Base-by-base conservation (phyloP, 495 filamentous ascomycete genomes). In the Choiromyces venosus region DNA sequence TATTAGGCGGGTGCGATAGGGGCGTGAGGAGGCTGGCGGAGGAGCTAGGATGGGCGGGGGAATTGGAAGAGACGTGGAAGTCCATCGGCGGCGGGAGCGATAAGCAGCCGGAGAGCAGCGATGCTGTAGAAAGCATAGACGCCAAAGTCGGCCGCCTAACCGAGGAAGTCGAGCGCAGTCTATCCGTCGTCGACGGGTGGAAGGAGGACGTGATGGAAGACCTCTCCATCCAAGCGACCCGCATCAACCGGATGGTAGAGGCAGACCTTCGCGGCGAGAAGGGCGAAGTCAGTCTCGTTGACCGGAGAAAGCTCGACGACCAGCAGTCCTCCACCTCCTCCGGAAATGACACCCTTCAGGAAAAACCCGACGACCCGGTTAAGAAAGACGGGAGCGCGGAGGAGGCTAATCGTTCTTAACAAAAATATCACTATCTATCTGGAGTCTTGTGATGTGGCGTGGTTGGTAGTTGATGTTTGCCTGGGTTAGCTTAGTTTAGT, bases 1-100 rank as follows among this genome's bases (percentile, higher is more conserved):
- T 91, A 18, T 82, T 94, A 0, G 91, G 88, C 2, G 89, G 91
- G 77, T 96, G 93, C 82, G 95, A 99, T 85, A 83, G 84, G 2
- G 93, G 93, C 1, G 90, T 97, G n/a, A 86, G 90, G 76, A 89
- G 88, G 82, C 86, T 99, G 64, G 95, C 95, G 18, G 85, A 88
- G 75, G 91, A 88, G 39, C 85, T 96, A 67, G 94, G 93, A 0
- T 99, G 95, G 94, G 83, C 88, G 21, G 88, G 93, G 64, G 94
- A 98, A 78, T 85, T 99, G 39, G 92, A 97, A 81, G 82, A 78
- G 16, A 67, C 92, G 29, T 93, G 90, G 91, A 79, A 64, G 44
- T 74, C 65, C 16, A 46, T 69, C 14, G 69, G 42, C 18, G 69
- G 71, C n/a, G 39, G 46, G 40, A 36, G 64, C 19, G 67, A 61